Percentiles rank a stretch among this genome's conserved stretches.
Conservation (phyloP, 2,329 filamentous ascomycete species). For the Colletotrichum godetiae region DNA sequence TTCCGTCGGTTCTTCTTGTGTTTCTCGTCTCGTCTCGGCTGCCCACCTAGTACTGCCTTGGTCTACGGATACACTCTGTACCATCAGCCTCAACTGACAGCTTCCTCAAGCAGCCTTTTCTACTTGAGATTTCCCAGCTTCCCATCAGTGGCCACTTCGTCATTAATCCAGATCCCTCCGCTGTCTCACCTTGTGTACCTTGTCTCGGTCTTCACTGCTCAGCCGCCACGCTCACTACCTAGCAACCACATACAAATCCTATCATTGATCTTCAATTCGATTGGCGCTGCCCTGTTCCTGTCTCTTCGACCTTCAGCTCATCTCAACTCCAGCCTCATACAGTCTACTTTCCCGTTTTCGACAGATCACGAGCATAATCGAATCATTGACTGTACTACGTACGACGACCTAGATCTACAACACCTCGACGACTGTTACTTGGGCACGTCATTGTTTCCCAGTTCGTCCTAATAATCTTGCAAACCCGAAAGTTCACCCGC, state of each 20-base stretch:
- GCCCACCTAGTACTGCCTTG: neutral
- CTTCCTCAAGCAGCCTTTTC: conserved; percentile 7
- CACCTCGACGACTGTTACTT: neutral
- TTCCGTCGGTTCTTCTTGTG: conserved; percentile 24
- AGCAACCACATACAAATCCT: neutral
- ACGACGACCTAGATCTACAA: neutral
- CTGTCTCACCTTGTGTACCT: conserved; percentile 15
- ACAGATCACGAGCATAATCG: neutral
- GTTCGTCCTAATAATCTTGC: conserved; percentile 12
- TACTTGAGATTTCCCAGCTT: conserved; percentile 16
- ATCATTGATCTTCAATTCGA: neutral
- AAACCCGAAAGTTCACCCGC: neutral
- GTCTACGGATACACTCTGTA: neutral
- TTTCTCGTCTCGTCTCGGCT: conserved; percentile 26
- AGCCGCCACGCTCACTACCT: conserved; percentile 23
- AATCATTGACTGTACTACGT: neutral
- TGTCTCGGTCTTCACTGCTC: conserved; percentile 25
- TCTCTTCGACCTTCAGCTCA: conserved; percentile 5
- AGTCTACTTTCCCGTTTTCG: neutral
- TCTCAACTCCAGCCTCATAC: neutral
- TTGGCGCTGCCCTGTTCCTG: neutral
- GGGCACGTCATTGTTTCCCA: conserved; percentile 13
- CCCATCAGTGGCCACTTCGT: conserved; percentile 7
- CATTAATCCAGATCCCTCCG: conserved; percentile 16
- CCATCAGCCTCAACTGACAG: neutral